A percentile compares a stretch with the other conserved stretches of the same genome.
These are phyloP conservation scores for Fonsecaea nubica DNA, from an alignment of 2,329 filamentous ascomycete genomes.

Conservation along the genomic window DNA sequence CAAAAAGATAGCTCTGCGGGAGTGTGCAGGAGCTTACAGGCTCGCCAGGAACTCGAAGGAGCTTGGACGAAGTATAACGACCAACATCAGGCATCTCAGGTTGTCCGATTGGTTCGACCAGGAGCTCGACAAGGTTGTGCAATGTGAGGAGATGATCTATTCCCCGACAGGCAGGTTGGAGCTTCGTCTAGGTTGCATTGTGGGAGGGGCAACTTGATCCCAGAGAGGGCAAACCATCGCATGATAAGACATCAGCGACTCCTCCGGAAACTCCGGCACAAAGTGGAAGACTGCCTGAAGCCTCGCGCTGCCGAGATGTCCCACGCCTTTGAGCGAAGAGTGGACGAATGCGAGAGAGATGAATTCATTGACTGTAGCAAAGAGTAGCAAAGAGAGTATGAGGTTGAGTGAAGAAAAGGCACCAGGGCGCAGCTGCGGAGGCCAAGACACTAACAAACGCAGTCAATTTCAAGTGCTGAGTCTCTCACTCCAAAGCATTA, in stretches of 20 bases:
- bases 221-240: not conserved
- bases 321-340: not conserved
- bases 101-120: not conserved
- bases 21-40: not conserved
- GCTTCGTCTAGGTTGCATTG: conserved; percentile 6
- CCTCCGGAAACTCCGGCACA: not conserved
- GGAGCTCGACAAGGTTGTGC: not conserved
- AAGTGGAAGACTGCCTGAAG: not conserved
- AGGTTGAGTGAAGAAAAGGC: not conserved
- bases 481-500: not conserved
- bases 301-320: not conserved
- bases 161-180: not conserved
- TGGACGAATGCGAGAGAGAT: not conserved
- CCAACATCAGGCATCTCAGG: not conserved
- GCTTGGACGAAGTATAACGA: not conserved
- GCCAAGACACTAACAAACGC: not conserved
- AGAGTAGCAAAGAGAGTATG: not conserved
- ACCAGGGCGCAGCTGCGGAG: not conserved
- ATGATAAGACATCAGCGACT: not conserved
- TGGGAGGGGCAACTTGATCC: not conserved
- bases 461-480: not conserved
- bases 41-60: not conserved
- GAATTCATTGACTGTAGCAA: not conserved
- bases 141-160: not conserved
- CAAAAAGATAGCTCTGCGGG: not conserved